These are phyloP conservation scores for Russula sp. DNA, from an alignment of 768 basidiomycete species.

Conservation along the genomic window DNA sequence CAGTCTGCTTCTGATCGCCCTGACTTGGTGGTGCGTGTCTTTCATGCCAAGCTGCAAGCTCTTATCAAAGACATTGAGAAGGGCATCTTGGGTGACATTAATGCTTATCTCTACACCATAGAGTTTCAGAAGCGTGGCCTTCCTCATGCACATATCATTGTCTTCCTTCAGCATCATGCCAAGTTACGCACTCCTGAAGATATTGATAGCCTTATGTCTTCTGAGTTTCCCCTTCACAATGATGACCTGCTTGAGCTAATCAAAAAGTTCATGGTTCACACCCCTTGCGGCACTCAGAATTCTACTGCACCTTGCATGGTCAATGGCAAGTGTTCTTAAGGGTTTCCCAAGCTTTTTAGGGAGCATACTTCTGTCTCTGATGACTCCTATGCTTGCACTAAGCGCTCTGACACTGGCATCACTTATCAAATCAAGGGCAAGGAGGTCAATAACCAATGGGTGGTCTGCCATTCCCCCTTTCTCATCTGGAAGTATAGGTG, in stretches of 20 bases:
- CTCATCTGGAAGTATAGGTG: constrained; percentile 33
- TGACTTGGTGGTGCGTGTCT: neutral
- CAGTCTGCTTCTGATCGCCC: neutral
- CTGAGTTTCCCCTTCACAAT: constrained; percentile 34
- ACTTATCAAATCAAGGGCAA: neutral
- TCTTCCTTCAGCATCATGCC: neutral
- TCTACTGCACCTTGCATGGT: constrained; percentile 25
- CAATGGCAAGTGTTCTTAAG: constrained; percentile 36
- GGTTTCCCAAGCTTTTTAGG: constrained; percentile 36
- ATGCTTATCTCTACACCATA: neutral
- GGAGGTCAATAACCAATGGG: neutral
- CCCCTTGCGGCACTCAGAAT: neutral
- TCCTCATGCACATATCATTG: neutral
- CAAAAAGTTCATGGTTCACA: constrained; percentile 40
- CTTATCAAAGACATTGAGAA: neutral
- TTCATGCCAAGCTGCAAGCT: neutral
- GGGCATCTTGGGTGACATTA: neutral
- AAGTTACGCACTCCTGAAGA: neutral
- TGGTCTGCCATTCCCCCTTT: constrained; percentile 21
- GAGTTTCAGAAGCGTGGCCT: neutral
- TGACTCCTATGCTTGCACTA: constrained; percentile 38
- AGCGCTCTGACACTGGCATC: constrained; percentile 35
- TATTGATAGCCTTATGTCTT: neutral
- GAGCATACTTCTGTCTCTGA: constrained; percentile 31
- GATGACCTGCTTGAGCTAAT: constrained; percentile 36